Evolutionary conservation across 2,329 filamentous ascomycete genomes (phyloP).

Genomic region (Ophiosphaerella narmari): DNA sequence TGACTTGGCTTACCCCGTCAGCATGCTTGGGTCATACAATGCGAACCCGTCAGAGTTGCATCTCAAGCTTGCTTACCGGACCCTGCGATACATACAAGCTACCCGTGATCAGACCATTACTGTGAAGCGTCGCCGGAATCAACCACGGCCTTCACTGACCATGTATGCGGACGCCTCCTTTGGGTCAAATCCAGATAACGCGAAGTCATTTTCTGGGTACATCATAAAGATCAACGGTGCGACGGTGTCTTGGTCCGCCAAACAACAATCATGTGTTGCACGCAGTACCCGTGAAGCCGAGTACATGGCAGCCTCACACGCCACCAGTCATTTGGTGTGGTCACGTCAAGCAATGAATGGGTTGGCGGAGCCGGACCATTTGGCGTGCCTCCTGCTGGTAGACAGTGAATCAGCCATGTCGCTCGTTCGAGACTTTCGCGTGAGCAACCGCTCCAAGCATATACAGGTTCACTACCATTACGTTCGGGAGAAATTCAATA

Average conservation of each 20-base stretch:
- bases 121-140: not conserved
- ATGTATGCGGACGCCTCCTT: constrained; percentile 12
- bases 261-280: constrained; percentile 21
- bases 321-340: constrained; percentile 9
- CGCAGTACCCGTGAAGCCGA: constrained; percentile 19
- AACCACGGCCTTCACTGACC: too few species aligned
- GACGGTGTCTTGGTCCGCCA: constrained; percentile 21
- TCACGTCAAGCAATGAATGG: not conserved
- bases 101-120: not conserved
- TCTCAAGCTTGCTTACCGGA: not conserved
- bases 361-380: not conserved
- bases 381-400: not conserved
- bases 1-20: not conserved
- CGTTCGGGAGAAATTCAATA: not conserved
- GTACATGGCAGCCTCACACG: constrained; percentile 14
- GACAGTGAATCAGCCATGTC: constrained; percentile 8
- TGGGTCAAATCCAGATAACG: constrained; percentile 7
- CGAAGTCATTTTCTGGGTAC: constrained; percentile 18
- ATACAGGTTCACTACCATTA: constrained; percentile 9
- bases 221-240: constrained; percentile 19
- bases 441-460: constrained; percentile 7
- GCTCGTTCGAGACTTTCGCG: constrained; percentile 3
- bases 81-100: constrained; percentile 1
- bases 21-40: constrained; percentile 7
- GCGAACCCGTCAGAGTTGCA: constrained; percentile 4